Evolutionary conservation across 257 asterid species (phyloP), one percentile per base, ranked within the genome.

Genomic region (Solanum etuberosum): DNA sequence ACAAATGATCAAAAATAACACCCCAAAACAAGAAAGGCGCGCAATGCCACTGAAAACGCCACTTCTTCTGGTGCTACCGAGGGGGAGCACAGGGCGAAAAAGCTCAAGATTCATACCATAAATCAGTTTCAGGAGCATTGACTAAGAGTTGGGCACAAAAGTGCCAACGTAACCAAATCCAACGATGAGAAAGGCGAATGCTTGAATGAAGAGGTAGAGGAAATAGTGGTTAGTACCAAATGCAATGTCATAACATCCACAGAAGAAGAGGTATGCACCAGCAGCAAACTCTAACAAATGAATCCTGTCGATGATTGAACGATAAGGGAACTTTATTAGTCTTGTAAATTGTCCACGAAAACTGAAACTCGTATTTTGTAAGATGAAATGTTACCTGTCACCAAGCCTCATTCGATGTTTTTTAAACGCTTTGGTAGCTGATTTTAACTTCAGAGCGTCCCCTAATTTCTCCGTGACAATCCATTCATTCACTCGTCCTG

Each of bases 391-490:
- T 23, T 92, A 96, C 99, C 98, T 94, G 16, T 94, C 98, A 73
- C 94, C 97, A 15, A 96, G 84, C 89, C 88, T 94, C 46, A 93
- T 89, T 8, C 95, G 93, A 77, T 96, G 94, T 85, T 88, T 91
- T 35, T 48, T 93, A 80, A 90, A 86, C 14, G 97, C 93, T 83
- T 92, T 94, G 3, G 81, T 68, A 5, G 95, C 94, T 9, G 97
- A 86, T 88, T 95, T 97, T 27, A 91, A 48, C 93, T 92, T 97
- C 73, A 88, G 90, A 76, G 93, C 96, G 59, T 94, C 98, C 3
- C 99, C 99, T 4, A 95, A 94, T 89, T 97, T 97, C 91, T 97
- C 98, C 0, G 99, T 97, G 14, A 97, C 99, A 12, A 97, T 92
- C 99, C 99, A 97, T 92, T 97, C 99, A 48, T 97, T 97, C 85